Percentiles rank a stretch among this genome's conserved stretches.
These are phyloP conservation scores for Corrigiola litoralis DNA, from an alignment of 179 eudicot genomes.

Conservation along the genomic window DNA sequence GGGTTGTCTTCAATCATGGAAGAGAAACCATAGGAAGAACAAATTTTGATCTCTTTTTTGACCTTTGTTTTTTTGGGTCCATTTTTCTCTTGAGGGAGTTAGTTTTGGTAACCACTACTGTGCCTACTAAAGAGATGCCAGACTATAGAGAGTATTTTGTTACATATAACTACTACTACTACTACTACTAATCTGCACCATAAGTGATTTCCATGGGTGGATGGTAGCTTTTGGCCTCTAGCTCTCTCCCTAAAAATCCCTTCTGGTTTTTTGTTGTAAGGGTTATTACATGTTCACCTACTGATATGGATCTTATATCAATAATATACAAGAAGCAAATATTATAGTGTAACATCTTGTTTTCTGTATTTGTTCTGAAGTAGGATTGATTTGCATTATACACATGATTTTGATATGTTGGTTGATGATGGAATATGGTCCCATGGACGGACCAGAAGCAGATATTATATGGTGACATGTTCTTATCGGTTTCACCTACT, in stretches of 20 bases:
- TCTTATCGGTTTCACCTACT: too few relatives aligned
- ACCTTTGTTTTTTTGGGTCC: background rate
- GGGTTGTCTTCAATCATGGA: conserved; percentile 36
- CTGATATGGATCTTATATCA: conserved; percentile 21
- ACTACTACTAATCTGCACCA: background rate
- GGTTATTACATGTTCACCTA: conserved; percentile 25
- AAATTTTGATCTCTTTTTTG: conserved; percentile 25
- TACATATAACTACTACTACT: conserved; percentile 16
- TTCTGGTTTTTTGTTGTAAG: conserved; percentile 41
- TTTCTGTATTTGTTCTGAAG: background rate
- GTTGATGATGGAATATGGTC: background rate
- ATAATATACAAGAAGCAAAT: conserved; percentile 22
- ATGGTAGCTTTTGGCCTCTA: conserved; percentile 25
- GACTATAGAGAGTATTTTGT: conserved; percentile 12
- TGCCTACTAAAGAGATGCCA: conserved; percentile 9
- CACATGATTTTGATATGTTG: background rate
- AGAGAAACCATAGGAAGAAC: conserved; percentile 21
- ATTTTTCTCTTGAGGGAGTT: conserved; percentile 19
- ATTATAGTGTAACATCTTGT: background rate
- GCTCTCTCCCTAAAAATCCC: conserved; percentile 29
- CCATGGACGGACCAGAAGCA: too few relatives aligned
- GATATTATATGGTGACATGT: too few relatives aligned
- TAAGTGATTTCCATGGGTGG: conserved; percentile 23
- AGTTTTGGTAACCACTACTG: conserved; percentile 28
- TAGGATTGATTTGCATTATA: background rate